phyloP scores from a whole-genome alignment of 2,329 filamentous ascomycete genomes.

The Apiospora rasikravindrae region DNA sequence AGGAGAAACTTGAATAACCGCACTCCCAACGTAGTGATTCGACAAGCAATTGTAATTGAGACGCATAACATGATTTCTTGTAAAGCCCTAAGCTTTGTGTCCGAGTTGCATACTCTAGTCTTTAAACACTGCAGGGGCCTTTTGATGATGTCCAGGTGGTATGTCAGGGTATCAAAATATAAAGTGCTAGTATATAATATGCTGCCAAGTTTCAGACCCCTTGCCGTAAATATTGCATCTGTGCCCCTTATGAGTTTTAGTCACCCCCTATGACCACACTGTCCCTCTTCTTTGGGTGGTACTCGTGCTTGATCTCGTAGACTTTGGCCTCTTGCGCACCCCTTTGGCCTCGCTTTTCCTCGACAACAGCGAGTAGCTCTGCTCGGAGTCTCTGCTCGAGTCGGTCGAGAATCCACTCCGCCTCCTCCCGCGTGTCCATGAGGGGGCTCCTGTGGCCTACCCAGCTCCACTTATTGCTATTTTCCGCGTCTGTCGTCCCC shows the following conservation, averaged over 20 bases:
- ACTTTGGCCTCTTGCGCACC: constrained; percentile 1
- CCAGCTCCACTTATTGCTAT: constrained; percentile 69
- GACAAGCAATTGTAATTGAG: too few relatives aligned
- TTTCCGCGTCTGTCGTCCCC: neutral
- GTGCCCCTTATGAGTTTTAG: neutral
- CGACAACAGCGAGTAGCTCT: constrained; percentile 45
- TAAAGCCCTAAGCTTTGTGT: neutral
- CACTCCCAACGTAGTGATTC: neutral
- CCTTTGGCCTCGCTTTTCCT: constrained; percentile 25
- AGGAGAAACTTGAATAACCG: neutral
- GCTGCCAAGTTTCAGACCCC: neutral
- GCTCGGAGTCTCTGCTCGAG: constrained; percentile 61
- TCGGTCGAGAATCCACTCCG: constrained; percentile 74
- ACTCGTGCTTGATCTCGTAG: neutral
- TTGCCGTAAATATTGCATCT: neutral
- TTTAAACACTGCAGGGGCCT: too few relatives aligned
- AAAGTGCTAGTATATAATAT: neutral
- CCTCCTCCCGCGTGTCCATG: constrained; percentile 71
- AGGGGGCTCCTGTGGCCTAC: constrained; percentile 71
- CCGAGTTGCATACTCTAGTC: neutral
- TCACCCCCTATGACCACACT: neutral
- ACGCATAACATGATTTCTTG: too few relatives aligned
- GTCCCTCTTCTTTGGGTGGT: neutral
- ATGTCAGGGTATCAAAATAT: neutral
- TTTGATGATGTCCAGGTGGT: neutral